Evolutionary conservation across 176 grass and related monocot genomes (phyloP), one percentile per base, ranked within the genome.

Genomic region (Avena atlantica): DNA sequence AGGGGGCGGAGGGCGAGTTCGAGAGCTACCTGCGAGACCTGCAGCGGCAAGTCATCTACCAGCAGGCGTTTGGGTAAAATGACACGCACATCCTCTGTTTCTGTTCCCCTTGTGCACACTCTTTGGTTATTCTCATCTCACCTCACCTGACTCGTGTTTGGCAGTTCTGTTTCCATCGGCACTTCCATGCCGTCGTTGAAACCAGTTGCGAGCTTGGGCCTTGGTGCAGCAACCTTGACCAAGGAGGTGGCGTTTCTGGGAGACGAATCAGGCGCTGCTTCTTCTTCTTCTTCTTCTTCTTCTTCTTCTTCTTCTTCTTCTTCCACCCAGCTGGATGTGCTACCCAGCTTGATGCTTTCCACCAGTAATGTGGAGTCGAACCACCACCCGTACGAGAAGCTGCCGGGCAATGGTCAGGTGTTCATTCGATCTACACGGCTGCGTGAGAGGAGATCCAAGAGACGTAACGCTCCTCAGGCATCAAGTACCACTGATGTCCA

Each of bases 381-480:
- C 23, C 58, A 58, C 19, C 58, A 80, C 20, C 70, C 68, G 0
- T 53, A 52, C 0, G 59, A 85, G 27, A 49, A 85, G 19, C 79
- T 78, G 21, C 70, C 79, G 12, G 76, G 42, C 34, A 87, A 91
- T 45, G 78, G 86, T 20, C 80, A 87, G 66, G 81, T 91, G 48
- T 85, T 90, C 51, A 20, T 95, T 55, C 80, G 91, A 40, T 95
- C 93, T 27, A 91, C 78, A 40, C 60, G 91, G 64, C 24, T 89
- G 40, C 87, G 83, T 0, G 84, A 93, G 89, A 93, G 91, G 27
- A 90, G 89, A 77, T 86, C 91, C 3, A 95, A 89, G 84, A 87
- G 59, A 27, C 86, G 91, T 4, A 83, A 86, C 17, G 73, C 72
- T 65, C 29, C 44, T 9, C 86, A 36, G 31, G 83, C 82, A 63